Base-by-base conservation (phyloP, 306 rosid genomes). In the Fragaria vesca region DNA sequence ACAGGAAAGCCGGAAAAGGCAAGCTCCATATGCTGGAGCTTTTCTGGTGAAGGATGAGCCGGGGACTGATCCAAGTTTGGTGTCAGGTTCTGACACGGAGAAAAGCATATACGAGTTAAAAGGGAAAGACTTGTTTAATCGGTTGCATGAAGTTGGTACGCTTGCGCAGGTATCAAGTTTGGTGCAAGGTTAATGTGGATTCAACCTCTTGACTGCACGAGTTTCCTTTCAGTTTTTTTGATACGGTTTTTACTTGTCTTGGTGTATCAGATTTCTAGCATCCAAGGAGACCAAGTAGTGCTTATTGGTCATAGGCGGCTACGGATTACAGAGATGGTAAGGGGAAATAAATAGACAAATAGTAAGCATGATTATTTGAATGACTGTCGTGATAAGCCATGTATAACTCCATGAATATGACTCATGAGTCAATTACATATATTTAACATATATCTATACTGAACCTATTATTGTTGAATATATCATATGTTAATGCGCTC, bases 11-110 rank as follows among this genome's bases (percentile, higher is more conserved):
- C 87, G 89, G 67, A 90, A 89, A 74, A 83, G 99, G 50, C 99
- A 96, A 80, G 99, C 99, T 79, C 99, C 99, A 5, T 96, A 96
- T 85, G 99, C 98, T 58, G 99, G 99, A 68, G 93, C 99, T 76
- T 96, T 96, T 81, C 93, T 96, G 73, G 86, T 96, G 66, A 96
- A 96, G 88, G 99, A 96, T 58, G 97, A 93, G 70, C 91, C 90
- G 5, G 97, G 87, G 71, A 78, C 93, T 71, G 99, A 96, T 90
- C 87, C 97, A 17, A 90, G 87, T 77, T 26, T 80, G 66, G 88
- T 85, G 62, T 88, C 97, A 76, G 90, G 90, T 73, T 87, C 91
- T 61, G 98, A 96, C 61, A 52, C 90, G 12, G 99, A 93, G 60
- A 96, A 93, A 82, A 91, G 36, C 81, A 81, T 86, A 38, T 38